Percentiles rank a stretch among this genome's conserved stretches.
These are phyloP conservation scores for Aotearoamyces nothofagi DNA, from an alignment of 2,329 filamentous ascomycete species.

Conservation along the genomic window DNA sequence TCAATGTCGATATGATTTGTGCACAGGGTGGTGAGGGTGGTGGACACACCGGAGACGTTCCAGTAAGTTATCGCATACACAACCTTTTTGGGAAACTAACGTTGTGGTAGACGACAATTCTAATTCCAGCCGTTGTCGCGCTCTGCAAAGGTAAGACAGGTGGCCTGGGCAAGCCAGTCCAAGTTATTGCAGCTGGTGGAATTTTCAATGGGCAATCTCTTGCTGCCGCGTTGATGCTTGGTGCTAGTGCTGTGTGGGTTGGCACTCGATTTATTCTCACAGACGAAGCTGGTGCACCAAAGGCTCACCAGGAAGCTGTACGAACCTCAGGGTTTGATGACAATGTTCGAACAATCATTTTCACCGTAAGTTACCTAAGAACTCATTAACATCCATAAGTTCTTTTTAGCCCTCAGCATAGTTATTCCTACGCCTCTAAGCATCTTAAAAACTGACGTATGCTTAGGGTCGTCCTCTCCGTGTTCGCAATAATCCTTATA, in stretches of 20 bases:
- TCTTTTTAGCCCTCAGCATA: too few species aligned
- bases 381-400: too few species aligned
- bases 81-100: slow-evolving; percentile 14
- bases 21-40: slow-evolving; percentile 96
- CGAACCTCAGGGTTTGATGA: slow-evolving; percentile 85
- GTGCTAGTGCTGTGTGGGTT: slow-evolving; percentile 86
- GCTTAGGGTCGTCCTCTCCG: slow-evolving; percentile 67
- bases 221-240: slow-evolving; percentile 83
- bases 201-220: slow-evolving; percentile 86
- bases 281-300: slow-evolving; percentile 87
- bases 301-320: slow-evolving; percentile 91
- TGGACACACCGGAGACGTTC: slow-evolving; percentile 89
- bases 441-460: too few species aligned
- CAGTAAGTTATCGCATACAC: too few species aligned
- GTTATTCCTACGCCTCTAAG: too few species aligned
- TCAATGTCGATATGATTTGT: slow-evolving; percentile 92
- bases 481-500: slow-evolving; percentile 88
- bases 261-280: slow-evolving; percentile 90
- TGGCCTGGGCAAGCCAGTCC: slow-evolving; percentile 72
- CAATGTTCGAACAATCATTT: slow-evolving; percentile 94
- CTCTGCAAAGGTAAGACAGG: slow-evolving; percentile 69
- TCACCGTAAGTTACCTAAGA: slow-evolving; percentile 42
- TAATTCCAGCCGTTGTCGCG: slow-evolving; percentile 85
- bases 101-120: slow-evolving; percentile 49
- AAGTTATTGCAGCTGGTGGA: slow-evolving; percentile 86